Evolutionary conservation across 1,284 basidiomycete species (phyloP).

Genomic region (Ganoderma lucidum): DNA sequence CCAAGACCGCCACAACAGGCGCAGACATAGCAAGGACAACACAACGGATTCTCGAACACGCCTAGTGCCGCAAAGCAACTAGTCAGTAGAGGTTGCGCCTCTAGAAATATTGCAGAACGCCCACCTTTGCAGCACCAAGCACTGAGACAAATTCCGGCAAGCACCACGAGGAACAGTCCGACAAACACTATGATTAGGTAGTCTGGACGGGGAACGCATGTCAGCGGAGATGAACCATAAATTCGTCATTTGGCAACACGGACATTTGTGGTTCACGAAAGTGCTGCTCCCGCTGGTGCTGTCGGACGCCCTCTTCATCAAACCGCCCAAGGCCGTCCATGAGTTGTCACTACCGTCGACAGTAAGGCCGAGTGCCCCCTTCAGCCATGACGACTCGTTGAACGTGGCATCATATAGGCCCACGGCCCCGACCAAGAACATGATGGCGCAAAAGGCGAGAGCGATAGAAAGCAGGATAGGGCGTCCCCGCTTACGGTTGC

Average conservation of each 20-base stretch:
- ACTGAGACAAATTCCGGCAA: constrained; percentile 32
- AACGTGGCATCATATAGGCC: constrained; percentile 24
- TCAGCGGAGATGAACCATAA: neutral
- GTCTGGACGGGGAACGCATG: constrained; percentile 9
- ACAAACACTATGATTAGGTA: constrained; percentile 34
- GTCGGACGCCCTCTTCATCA: constrained; percentile 32
- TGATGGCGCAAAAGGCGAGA: constrained; percentile 17
- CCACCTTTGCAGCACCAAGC: constrained; percentile 34
- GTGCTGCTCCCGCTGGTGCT: constrained; percentile 9
- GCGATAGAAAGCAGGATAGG: constrained; percentile 22
- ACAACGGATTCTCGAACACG: constrained; percentile 32
- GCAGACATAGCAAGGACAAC: constrained; percentile 35
- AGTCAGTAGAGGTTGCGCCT: neutral
- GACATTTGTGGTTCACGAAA: constrained; percentile 31
- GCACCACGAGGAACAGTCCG: constrained; percentile 30
- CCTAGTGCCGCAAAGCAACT: constrained; percentile 11
- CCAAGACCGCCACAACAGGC: constrained; percentile 35
- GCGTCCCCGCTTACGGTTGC: constrained; percentile 22
- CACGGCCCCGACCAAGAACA: constrained; percentile 20
- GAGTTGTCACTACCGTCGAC: constrained; percentile 26
- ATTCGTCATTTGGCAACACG: neutral
- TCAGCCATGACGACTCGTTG: constrained; percentile 25
- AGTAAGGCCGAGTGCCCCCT: constrained; percentile 17
- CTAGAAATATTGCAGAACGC: neutral
- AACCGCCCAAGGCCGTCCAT: constrained; percentile 25